Conservation (phyloP, 202 grass and related monocot genomes). For the Tripidium arundinaceum region DNA sequence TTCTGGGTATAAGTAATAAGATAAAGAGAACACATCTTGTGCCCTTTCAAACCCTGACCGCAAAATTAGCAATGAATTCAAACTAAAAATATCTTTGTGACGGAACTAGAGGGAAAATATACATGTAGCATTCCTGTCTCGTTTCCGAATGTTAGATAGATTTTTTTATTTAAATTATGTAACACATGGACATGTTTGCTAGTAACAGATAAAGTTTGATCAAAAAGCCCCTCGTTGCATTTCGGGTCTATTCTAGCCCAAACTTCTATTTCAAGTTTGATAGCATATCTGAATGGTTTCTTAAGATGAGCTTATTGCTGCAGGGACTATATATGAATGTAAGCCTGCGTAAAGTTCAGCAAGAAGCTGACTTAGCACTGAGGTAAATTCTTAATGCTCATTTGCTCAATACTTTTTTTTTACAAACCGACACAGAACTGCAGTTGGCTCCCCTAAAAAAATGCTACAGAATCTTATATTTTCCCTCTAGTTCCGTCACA, state of each 20-base stretch:
- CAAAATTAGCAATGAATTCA: not conserved
- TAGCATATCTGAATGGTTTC: not conserved
- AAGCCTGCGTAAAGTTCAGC: slow-evolving; percentile 49
- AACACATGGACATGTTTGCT: not conserved
- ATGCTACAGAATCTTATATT: not conserved
- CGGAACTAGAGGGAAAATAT: not conserved
- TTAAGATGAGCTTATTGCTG: slow-evolving; percentile 17
- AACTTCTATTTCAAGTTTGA: not conserved
- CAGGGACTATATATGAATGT: slow-evolving; percentile 88
- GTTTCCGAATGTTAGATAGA: not conserved
- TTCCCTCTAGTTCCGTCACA: not conserved
- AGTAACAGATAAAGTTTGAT: not conserved
- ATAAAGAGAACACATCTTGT: not conserved
- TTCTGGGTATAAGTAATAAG: not conserved
- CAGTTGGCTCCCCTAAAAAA: not conserved
- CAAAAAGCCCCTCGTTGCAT: not conserved
- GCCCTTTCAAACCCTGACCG: not conserved
- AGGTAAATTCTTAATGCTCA: slow-evolving; percentile 37
- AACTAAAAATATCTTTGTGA: not conserved
- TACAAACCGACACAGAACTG: not conserved
- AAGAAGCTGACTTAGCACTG: slow-evolving; percentile 49
- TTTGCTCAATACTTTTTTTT: not conserved
- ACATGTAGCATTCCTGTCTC: not conserved
- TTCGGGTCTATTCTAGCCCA: not conserved
- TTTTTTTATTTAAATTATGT: not conserved